Evolutionary conservation across 139 green algal genomes (phyloP).

Genomic region (Ettlia oleoabundans): DNA sequence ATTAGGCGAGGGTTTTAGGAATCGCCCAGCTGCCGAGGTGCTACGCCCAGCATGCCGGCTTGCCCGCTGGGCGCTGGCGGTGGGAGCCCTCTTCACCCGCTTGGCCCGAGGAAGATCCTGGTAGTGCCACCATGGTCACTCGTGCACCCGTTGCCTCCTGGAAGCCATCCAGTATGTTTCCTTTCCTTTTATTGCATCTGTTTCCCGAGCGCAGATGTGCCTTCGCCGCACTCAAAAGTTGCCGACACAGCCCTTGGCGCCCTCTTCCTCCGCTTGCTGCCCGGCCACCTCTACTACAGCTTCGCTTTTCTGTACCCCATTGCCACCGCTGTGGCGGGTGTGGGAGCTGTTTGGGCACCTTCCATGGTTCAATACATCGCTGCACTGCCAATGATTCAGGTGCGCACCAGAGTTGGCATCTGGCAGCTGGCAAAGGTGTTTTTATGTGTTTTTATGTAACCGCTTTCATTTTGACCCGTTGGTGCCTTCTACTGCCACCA

Average conservation of each 20-base stretch:
- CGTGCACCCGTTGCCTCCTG: too few species aligned
- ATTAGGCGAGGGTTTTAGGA: not conserved
- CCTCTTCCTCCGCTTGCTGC: conserved; percentile 34
- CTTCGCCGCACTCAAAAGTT: not conserved
- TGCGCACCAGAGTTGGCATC: too few species aligned
- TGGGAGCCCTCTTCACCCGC: too few species aligned
- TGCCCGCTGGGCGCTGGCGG: too few species aligned
- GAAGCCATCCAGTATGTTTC: too few species aligned
- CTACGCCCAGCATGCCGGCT: too few species aligned
- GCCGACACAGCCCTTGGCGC: conserved; percentile 20
- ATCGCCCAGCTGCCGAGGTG: too few species aligned
- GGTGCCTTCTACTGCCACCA: not conserved
- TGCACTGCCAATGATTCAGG: not conserved
- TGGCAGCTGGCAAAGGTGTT: too few species aligned
- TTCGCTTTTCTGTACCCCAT: conserved; percentile 44
- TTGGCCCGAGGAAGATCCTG: too few species aligned
- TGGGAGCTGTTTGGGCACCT: conserved; percentile 24
- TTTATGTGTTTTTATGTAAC: too few species aligned
- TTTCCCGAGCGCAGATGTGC: not conserved
- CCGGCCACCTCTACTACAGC: conserved; percentile 38
- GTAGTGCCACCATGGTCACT: too few species aligned
- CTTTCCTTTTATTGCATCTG: not conserved
- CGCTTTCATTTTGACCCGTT: too few species aligned
- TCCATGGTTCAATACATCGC: conserved; percentile 1
- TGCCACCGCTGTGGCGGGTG: conserved; percentile 3